Evolutionary conservation across 495 filamentous ascomycete species (phyloP), one percentile per base, ranked within the genome.

Genomic region (Hyphodiscus hymeniophilus): DNA sequence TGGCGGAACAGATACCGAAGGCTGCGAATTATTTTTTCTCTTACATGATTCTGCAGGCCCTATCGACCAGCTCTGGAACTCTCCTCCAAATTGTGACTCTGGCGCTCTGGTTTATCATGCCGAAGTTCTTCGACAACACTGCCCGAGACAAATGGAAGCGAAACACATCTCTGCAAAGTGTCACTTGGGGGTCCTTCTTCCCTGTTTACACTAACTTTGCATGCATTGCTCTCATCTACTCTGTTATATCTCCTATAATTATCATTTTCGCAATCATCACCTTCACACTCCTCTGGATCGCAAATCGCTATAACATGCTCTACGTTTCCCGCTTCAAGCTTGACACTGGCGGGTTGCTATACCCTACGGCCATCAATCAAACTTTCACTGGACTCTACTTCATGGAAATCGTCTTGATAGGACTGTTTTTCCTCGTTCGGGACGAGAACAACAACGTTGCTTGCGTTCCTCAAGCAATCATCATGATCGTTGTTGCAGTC

Each of bases 21-120:
- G 87, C 90, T 2, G 83, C 87, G 51, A 94, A 96, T 60, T 97
- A 95, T 66, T 98, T 97, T 70, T 97, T 96, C 70, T 89, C 87
- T 3, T 98, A 98, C 71, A 89, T 98, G 81, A 81, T 97, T 61
- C 79, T 98, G 16, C 94, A 96, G 60, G 87, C 89, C 13, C 74
- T 98, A 57, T 85, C 85, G 48, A 84, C 85, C 56, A 94, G 88
- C 65, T 90, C 91, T 21, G 89, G 87, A 58, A 87, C 87, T 11
- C 71, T 98, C 11, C 72, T 95, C n/a, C 94, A 98, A 58, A 79
- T 94, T 40, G 75, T 76, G 22, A 78, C 76, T 23, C 67, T 95
- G 13, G 63, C 89, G 38, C 71, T 84, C 51, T 94, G 88, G 78
- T 96, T 89, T 56, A 63, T 96, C 35, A 64, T 90, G 18, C 77